Conservation (phyloP, 2,329 filamentous ascomycete species). For the Colletotrichum sp. region DNA sequence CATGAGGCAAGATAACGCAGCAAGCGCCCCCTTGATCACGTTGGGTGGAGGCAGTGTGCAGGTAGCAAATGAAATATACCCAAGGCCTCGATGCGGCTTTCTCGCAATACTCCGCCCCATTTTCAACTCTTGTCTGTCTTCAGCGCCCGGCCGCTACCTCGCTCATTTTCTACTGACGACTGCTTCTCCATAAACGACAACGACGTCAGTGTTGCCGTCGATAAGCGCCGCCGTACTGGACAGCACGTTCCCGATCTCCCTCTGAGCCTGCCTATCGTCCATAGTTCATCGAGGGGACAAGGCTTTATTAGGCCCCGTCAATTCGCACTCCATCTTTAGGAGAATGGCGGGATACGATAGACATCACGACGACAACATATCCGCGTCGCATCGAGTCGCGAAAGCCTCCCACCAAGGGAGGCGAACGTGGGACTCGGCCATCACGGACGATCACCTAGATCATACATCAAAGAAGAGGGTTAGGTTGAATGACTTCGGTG, state of each 20-base stretch:
- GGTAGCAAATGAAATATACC: neutral
- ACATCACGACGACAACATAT: accelerated
- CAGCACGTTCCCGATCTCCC: neutral
- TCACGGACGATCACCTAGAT: accelerated
- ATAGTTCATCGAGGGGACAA: neutral
- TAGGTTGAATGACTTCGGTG: neutral
- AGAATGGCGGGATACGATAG: neutral
- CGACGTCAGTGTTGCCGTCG: neutral
- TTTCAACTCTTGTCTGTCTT: neutral
- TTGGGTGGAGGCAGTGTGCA: neutral
- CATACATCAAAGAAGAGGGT: neutral
- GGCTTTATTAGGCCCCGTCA: neutral
- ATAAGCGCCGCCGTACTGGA: neutral
- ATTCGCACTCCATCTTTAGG: neutral
- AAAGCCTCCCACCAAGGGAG: neutral
- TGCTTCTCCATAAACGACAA: neutral
- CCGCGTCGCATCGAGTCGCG: neutral
- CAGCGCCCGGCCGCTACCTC: neutral
- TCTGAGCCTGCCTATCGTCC: neutral
- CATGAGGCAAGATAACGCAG: neutral
- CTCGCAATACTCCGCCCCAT: neutral
- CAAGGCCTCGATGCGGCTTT: accelerated
- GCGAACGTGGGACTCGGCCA: neutral
- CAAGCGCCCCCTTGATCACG: neutral
- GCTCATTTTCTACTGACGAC: accelerated